These are phyloP conservation scores for Tetraselmis striata DNA, from an alignment of 139 green algal species.

Conservation along the genomic window DNA sequence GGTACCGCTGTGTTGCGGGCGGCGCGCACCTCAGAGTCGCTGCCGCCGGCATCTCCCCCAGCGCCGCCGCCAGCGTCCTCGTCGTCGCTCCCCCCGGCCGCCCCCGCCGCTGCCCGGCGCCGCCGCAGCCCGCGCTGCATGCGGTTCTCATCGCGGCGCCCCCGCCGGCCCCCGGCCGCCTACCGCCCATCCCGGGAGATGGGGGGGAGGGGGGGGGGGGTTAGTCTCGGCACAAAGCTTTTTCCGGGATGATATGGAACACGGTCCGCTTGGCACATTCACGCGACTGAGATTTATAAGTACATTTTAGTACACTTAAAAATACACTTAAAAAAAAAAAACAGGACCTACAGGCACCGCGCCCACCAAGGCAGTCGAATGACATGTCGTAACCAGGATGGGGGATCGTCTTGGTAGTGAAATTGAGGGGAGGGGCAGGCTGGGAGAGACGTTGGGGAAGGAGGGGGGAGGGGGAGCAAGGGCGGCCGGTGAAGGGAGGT, in stretches of 20 bases:
- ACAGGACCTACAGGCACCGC: neutral
- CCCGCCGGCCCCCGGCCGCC: no score
- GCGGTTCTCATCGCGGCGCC: neutral
- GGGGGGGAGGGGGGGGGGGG: no score
- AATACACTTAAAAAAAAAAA: neutral
- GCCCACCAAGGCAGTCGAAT: no score
- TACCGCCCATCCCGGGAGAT: neutral
- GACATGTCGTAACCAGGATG: no score
- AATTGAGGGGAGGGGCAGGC: no score
- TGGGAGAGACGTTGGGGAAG: no score
- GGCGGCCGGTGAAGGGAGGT: no score
- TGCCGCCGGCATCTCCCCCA: neutral
- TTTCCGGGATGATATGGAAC: neutral
- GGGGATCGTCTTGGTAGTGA: no score
- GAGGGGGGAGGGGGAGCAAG: no score
- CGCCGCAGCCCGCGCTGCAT: neutral
- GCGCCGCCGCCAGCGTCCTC: neutral
- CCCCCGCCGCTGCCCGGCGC: no score
- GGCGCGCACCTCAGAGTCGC: neutral
- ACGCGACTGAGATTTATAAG: no score
- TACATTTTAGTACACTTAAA: no score
- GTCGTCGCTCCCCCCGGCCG: neutral
- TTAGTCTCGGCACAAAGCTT: neutral
- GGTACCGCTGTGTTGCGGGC: neutral
- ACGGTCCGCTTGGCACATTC: neutral